phyloP scores from a whole-genome alignment of 2,329 filamentous ascomycete species.

The Botrytis pseudocinerea region DNA sequence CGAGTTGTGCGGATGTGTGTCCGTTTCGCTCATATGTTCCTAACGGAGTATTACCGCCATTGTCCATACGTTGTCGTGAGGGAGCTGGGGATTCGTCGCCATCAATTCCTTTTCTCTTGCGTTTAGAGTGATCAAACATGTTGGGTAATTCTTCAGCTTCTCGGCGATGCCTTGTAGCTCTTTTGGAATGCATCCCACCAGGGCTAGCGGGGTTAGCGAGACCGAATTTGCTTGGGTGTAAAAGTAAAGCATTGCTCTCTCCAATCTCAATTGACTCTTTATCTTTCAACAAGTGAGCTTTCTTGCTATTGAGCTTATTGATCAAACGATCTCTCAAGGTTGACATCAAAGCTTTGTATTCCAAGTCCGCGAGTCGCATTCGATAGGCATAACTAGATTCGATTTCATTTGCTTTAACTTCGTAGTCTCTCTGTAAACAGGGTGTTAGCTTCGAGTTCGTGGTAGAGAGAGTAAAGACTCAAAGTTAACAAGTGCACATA shows the following conservation, averaged over 20 bases:
- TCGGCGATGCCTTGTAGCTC: constrained; percentile 62
- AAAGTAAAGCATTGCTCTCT: constrained; percentile 63
- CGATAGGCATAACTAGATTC: constrained; percentile 62
- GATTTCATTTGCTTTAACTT: constrained; percentile 61
- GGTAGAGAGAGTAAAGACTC: neutral
- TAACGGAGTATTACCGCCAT: constrained; percentile 58
- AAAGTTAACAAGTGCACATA: constrained; percentile 48
- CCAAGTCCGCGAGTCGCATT: constrained; percentile 61
- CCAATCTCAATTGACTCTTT: constrained; percentile 69
- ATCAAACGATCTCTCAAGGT: constrained; percentile 68
- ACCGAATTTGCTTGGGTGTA: constrained; percentile 69
- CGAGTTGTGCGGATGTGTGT: constrained; percentile 54
- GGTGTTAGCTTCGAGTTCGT: neutral
- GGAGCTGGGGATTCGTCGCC: constrained; percentile 65
- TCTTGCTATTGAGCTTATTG: constrained; percentile 65
- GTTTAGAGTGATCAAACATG: constrained; percentile 59
- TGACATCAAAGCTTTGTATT: constrained; percentile 58
- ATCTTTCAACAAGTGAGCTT: constrained; percentile 62
- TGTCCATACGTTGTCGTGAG: constrained; percentile 54
- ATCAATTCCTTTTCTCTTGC: constrained; percentile 60
- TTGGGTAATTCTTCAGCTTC: constrained; percentile 56
- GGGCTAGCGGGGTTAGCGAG: constrained; percentile 65
- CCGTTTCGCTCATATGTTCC: constrained; percentile 61
- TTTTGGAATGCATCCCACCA: constrained; percentile 62
- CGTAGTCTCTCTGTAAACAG: constrained; percentile 57